Evolutionary conservation across 768 basidiomycete genomes (phyloP).

Genomic region (Lactarius quietus): DNA sequence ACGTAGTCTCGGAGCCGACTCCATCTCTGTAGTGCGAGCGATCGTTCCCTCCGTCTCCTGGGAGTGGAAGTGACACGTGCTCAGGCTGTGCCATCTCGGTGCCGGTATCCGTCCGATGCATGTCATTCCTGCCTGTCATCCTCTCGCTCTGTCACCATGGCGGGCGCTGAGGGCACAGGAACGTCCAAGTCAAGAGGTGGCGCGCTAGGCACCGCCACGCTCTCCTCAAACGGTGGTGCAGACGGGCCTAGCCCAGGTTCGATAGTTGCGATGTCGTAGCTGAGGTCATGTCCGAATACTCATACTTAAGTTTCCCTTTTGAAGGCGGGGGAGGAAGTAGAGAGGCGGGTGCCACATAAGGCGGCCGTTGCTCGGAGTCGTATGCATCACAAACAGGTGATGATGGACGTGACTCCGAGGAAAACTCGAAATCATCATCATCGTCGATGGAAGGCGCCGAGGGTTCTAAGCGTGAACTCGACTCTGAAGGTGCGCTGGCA

Average conservation of each 20-base stretch:
- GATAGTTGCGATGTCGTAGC: conserved; percentile 5
- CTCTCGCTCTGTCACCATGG: not conserved
- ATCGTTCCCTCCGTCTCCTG: too few relatives aligned
- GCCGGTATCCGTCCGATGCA: not conserved
- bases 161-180: conserved; percentile 20
- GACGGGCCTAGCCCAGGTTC: conserved; percentile 19
- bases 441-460: conserved; percentile 22
- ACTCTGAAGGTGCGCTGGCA: conserved; percentile 22
- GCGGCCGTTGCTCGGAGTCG: conserved; percentile 13
- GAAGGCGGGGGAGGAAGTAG: conserved; percentile 25
- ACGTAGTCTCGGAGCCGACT: not conserved
- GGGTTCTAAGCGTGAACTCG: not conserved
- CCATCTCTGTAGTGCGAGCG: not conserved
- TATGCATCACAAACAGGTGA: conserved; percentile 5
- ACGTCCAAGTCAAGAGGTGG: conserved; percentile 16
- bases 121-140: not conserved
- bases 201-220: conserved; percentile 8
- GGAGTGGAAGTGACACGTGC: not conserved
- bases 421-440: not conserved
- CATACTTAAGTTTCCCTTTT: conserved; percentile 23
- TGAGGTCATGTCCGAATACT: conserved; percentile 19
- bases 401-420: not conserved
- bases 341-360: conserved; percentile 18
- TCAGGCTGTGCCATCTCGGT: not conserved
- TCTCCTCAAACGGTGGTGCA: conserved; percentile 24